A percentile compares a stretch with the other conserved stretches of the same genome.
Conservation (phyloP, 2,329 filamentous ascomycete species). For the Fusarium duplospermum region DNA sequence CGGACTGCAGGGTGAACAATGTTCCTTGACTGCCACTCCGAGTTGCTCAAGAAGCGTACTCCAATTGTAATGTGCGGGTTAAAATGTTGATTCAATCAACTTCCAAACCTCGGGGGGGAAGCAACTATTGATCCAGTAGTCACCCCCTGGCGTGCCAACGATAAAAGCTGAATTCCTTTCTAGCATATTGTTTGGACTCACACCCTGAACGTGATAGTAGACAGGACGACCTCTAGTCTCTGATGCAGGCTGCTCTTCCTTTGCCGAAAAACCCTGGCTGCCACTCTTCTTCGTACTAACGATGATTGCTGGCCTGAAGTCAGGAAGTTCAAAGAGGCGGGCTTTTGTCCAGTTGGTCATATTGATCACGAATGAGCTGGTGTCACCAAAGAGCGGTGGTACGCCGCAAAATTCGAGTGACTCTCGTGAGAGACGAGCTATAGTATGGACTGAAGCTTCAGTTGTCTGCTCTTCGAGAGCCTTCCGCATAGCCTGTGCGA, state of each 20-base stretch:
- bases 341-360: constrained; percentile 2
- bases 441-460: neutral
- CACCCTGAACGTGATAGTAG: constrained; percentile 6
- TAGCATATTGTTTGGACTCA: constrained; percentile 13
- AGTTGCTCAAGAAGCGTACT: too few relatives aligned
- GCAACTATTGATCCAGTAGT: constrained; percentile 16
- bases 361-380: neutral
- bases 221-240: neutral
- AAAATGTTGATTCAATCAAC: constrained; percentile 3
- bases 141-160: neutral
- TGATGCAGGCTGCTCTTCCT: neutral
- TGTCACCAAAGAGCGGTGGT: constrained; percentile 15
- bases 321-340: neutral
- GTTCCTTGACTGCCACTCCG: too few relatives aligned
- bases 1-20: too few relatives aligned
- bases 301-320: constrained; percentile 14
- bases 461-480: constrained; percentile 8
- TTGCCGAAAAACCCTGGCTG: neutral
- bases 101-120: constrained; percentile 17
- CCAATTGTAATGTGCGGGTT: neutral
- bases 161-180: constrained; percentile 3
- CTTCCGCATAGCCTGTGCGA: constrained; percentile 3
- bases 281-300: neutral
- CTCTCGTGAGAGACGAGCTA: constrained; percentile 9
- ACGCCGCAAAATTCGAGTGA: neutral